Percentiles rank a stretch among this genome's conserved stretches.
These are phyloP conservation scores for Tetrahymena borealis DNA, from an alignment of 73 alveolate genomes.

Conservation along the genomic window DNA sequence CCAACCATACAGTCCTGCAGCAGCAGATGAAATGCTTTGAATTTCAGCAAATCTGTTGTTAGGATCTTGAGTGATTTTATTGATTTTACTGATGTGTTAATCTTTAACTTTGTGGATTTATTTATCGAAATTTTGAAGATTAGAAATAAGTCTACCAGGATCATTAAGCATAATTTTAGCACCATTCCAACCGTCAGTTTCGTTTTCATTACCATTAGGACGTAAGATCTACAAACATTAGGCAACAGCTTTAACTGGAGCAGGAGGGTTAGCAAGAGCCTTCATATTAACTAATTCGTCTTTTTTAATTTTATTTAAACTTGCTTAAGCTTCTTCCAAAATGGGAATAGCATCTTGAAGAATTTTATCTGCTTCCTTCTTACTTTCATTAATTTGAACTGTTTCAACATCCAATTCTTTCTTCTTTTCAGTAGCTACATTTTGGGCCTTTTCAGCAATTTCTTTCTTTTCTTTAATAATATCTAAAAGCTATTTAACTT, in stretches of 20 bases:
- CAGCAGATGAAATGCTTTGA: slow-evolving; percentile 60
- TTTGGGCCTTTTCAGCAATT: slow-evolving; percentile 60
- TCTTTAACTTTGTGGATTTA: slow-evolving; percentile 29
- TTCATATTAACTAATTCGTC: slow-evolving; percentile 57
- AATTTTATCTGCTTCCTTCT: slow-evolving; percentile 68
- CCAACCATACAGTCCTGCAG: slow-evolving; percentile 74
- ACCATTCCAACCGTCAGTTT: slow-evolving; percentile 69
- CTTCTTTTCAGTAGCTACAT: slow-evolving; percentile 66
- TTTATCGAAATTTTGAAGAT: slow-evolving; percentile 49
- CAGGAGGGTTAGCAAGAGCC: slow-evolving; percentile 61
- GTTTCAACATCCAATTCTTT: slow-evolving; percentile 54
- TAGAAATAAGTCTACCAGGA: slow-evolving; percentile 49
- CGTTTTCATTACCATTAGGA: slow-evolving; percentile 62
- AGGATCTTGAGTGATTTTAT: slow-evolving; percentile 20
- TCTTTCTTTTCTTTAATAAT: slow-evolving; percentile 67
- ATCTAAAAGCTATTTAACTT: slow-evolving; percentile 69
- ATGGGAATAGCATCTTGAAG: slow-evolving; percentile 73
- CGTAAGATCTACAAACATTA: slow-evolving; percentile 47
- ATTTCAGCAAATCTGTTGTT: slow-evolving; percentile 45
- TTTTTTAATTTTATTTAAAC: slow-evolving; percentile 42
- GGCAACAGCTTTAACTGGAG: slow-evolving; percentile 63
- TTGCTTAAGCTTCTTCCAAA: slow-evolving; percentile 62
- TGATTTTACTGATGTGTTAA: slow-evolving; percentile 22
- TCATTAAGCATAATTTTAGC: slow-evolving; percentile 58
- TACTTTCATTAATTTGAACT: slow-evolving; percentile 53